phyloP scores from a whole-genome alignment of 2,329 filamentous ascomycete genomes.

The Triangularia verruculosa region DNA sequence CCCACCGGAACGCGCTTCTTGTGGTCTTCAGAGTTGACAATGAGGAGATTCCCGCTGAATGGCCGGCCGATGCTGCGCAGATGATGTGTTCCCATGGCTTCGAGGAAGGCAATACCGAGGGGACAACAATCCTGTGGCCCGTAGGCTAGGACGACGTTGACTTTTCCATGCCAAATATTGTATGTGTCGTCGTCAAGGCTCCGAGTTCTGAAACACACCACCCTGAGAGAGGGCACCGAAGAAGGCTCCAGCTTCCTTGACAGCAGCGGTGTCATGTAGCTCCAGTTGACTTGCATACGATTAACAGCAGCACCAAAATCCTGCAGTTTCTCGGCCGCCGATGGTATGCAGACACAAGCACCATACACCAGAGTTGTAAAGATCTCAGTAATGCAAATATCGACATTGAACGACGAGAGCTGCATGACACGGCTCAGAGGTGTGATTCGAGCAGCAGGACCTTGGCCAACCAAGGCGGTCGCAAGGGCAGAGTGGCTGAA shows the following conservation, averaged over 20 bases:
- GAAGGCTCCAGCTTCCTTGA: conserved; percentile 43
- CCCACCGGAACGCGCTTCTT: conserved; percentile 52
- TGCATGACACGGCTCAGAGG: conserved; percentile 55
- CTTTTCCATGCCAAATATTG: conserved; percentile 44
- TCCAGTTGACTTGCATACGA: conserved; percentile 50
- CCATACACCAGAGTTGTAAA: conserved; percentile 54
- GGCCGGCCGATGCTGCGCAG: conserved; percentile 46
- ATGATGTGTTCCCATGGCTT: conserved; percentile 38
- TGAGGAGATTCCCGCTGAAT: conserved; percentile 49
- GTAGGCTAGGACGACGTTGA: conserved; percentile 49
- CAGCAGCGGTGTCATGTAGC: conserved; percentile 58
- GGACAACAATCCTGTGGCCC: conserved; percentile 52
- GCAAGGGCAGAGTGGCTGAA: conserved; percentile 60
- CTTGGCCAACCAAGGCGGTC: conserved; percentile 52
- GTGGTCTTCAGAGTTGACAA: conserved; percentile 51
- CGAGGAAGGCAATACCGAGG: conserved; percentile 48
- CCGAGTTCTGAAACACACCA: conserved; percentile 46
- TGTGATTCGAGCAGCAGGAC: conserved; percentile 47
- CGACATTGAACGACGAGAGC: conserved; percentile 55
- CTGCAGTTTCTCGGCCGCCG: conserved; percentile 46
- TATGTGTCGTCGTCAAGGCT: conserved; percentile 50
- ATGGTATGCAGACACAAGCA: conserved; percentile 58
- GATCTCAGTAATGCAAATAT: conserved; percentile 52
- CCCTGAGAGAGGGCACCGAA: conserved; percentile 38
- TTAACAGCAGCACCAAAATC: conserved; percentile 50